phyloP scores from a whole-genome alignment of 805 yeast species.

The Zygosaccharomyces gambellarensis region DNA sequence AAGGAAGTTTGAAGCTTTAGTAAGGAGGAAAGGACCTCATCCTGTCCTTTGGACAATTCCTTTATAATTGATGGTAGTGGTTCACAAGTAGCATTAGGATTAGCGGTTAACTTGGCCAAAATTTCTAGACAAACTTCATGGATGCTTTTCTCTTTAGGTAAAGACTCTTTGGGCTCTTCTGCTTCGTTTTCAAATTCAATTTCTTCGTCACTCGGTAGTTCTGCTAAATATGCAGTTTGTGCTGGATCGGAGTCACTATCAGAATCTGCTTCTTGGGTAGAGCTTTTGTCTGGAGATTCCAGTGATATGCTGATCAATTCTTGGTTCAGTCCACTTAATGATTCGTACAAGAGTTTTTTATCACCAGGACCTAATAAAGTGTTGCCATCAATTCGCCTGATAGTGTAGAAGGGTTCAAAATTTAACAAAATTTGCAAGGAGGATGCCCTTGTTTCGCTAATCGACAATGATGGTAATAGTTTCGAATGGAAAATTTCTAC shows the following conservation, averaged over 20 bases:
- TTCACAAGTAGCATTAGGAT: neutral
- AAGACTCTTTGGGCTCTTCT: conserved; percentile 1
- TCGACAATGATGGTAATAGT: conserved; percentile 8
- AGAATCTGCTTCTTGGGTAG: conserved; percentile 1
- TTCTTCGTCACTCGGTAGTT: conserved; percentile 17
- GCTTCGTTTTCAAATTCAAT: conserved; percentile 13
- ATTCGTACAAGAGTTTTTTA: neutral
- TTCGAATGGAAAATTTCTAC: conserved; percentile 2
- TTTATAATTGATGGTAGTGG: neutral
- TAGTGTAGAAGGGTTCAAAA: conserved; percentile 2
- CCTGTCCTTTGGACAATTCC: neutral
- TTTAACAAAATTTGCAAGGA: neutral
- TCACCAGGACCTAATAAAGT: conserved; percentile 2
- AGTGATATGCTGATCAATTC: neutral
- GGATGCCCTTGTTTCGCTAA: neutral
- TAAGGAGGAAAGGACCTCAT: conserved; percentile 1
- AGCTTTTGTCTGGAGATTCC: neutral
- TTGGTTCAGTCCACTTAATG: neutral
- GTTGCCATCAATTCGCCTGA: neutral
- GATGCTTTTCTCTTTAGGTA: neutral
- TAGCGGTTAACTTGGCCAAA: neutral
- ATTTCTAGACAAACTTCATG: conserved; percentile 1
- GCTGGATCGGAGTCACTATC: conserved; percentile 18
- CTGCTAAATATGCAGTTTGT: conserved; percentile 24
- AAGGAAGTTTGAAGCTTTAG: neutral